Percentiles rank a stretch among this genome's conserved stretches.
These are phyloP conservation scores for Corylus heterophylla DNA, from an alignment of 306 rosid genomes.

Conservation along the genomic window DNA sequence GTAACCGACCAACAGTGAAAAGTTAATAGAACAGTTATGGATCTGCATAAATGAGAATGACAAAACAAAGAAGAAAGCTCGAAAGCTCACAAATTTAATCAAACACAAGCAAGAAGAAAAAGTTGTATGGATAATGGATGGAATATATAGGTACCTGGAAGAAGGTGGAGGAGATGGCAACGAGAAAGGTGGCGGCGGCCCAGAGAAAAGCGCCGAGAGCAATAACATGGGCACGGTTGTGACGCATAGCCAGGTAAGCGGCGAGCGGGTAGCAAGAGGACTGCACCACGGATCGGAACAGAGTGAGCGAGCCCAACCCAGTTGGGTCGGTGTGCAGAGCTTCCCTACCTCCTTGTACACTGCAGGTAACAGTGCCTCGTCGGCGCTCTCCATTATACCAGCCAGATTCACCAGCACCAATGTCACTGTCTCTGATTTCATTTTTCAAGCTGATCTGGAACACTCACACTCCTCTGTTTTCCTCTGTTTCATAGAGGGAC, in stretches of 20 bases:
- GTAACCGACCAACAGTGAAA: background rate
- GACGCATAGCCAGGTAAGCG: slow-evolving; percentile 67
- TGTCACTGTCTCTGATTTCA: slow-evolving; percentile 61
- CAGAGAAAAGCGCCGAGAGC: slow-evolving; percentile 70
- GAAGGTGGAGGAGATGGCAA: slow-evolving; percentile 65
- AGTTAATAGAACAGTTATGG: too few species aligned
- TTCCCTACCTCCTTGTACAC: slow-evolving; percentile 75
- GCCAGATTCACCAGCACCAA: slow-evolving; percentile 66
- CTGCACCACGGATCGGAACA: slow-evolving; percentile 73
- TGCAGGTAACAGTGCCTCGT: slow-evolving; percentile 70
- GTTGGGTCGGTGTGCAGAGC: slow-evolving; percentile 76
- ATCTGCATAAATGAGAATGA: background rate
- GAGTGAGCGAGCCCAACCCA: slow-evolving; percentile 73
- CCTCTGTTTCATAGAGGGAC: background rate
- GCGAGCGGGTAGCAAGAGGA: slow-evolving; percentile 75
- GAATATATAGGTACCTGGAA: slow-evolving; percentile 40
- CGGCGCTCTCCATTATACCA: slow-evolving; percentile 69
- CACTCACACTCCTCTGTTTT: too few species aligned
- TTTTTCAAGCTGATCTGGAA: slow-evolving; percentile 13
- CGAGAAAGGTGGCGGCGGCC: slow-evolving; percentile 70
- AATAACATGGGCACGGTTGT: slow-evolving; percentile 69
- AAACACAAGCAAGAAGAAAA: background rate
- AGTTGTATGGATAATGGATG: background rate
- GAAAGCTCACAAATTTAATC: background rate
- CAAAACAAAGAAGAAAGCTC: background rate